Percentiles rank a stretch among this genome's conserved stretches.
Conservation (phyloP, 192 early-diverging fungal species). For the Entomortierella lignicola region DNA sequence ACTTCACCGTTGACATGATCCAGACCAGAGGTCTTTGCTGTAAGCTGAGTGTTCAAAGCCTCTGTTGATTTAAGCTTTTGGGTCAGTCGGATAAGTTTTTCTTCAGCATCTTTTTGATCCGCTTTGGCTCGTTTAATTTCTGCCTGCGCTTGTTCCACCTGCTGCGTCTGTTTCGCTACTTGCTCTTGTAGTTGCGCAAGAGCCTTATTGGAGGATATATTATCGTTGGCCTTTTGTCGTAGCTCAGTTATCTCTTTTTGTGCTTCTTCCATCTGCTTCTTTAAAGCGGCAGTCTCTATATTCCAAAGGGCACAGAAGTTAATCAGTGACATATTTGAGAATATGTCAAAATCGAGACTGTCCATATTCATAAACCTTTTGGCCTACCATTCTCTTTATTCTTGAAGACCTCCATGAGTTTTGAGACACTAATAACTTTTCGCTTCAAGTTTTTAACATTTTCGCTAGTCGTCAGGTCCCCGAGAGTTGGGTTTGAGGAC, state of each 20-base stretch:
- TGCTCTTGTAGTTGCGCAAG: no score
- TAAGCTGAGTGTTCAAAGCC: slow-evolving; percentile 20
- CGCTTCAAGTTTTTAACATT: slow-evolving; percentile 34
- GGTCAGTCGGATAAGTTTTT: background rate
- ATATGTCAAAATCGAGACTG: background rate
- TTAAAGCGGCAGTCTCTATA: slow-evolving; percentile 9
- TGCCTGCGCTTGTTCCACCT: background rate
- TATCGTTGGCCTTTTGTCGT: background rate
- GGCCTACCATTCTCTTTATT: slow-evolving; percentile 15
- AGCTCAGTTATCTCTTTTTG: background rate
- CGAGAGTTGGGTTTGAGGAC: background rate
- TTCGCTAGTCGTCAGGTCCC: slow-evolving; percentile 4
- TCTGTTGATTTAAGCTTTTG: slow-evolving; percentile 2
- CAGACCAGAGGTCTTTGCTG: slow-evolving; percentile 4
- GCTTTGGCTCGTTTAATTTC: slow-evolving; percentile 10
- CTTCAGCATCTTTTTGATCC: slow-evolving; percentile 3
- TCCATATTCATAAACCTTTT: background rate
- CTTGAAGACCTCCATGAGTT: slow-evolving; percentile 30
- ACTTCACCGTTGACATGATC: slow-evolving; percentile 5
- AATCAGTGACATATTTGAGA: background rate
- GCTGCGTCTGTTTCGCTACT: no score
- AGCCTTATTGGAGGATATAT: background rate
- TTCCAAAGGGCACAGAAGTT: no score
- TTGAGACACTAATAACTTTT: slow-evolving; percentile 23
- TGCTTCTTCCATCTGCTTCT: background rate